These are phyloP conservation scores for Tolypocladium album DNA, from an alignment of 2,329 filamentous ascomycete genomes.

Conservation along the genomic window DNA sequence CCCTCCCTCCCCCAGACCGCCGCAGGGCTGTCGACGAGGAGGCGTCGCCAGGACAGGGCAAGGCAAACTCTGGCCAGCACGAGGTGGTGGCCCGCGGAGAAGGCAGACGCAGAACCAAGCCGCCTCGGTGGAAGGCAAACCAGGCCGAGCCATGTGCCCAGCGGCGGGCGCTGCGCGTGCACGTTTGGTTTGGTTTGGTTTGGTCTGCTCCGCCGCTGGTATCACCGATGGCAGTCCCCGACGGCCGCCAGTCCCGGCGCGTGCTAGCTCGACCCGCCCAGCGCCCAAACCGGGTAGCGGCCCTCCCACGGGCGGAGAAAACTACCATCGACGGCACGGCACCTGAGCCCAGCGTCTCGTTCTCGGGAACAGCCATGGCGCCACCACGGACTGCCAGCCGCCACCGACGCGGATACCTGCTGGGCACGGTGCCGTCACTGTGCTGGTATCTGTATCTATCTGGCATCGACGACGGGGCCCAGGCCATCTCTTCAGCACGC, in stretches of 20 bases:
- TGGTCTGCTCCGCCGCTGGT: neutral
- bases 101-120: neutral
- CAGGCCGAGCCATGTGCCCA: neutral
- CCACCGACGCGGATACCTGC: neutral
- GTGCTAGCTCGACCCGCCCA: neutral
- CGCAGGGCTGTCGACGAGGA: neutral
- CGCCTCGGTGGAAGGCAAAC: neutral
- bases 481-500: too few relatives aligned
- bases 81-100: neutral
- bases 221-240: conserved; percentile 2
- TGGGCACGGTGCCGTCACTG: neutral
- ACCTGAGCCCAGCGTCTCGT: neutral
- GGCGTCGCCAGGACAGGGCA: neutral
- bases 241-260: neutral
- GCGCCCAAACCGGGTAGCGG: neutral
- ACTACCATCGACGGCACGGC: neutral
- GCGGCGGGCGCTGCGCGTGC: too few relatives aligned
- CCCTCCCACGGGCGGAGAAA: neutral
- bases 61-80: neutral
- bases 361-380: neutral
- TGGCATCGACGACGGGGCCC: too few relatives aligned
- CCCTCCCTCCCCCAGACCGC: too few relatives aligned
- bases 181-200: neutral
- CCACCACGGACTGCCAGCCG: neutral
- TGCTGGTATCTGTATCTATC: neutral